phyloP scores from a whole-genome alignment of 768 basidiomycete genomes.

The Boletus pseudo-olivaceus region DNA sequence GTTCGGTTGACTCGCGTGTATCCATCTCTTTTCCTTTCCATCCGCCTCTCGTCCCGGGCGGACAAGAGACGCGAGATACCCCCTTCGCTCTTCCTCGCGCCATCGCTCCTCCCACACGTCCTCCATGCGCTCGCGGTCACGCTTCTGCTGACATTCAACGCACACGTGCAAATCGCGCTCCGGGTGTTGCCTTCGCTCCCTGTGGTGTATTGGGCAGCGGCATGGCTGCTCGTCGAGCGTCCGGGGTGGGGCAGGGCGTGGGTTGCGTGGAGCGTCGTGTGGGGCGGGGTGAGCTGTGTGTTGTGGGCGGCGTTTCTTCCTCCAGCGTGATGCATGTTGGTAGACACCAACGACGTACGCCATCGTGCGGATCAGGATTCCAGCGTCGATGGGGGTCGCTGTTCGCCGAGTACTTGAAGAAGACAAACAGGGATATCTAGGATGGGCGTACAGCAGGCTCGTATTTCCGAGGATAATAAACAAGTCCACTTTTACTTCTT shows the following conservation, averaged over 20 bases:
- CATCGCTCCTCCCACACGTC: conserved; percentile 61
- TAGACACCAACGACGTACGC: background rate
- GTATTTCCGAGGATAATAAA: background rate
- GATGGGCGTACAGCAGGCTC: no score
- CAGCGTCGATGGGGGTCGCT: background rate
- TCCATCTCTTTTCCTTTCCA: conserved; percentile 1
- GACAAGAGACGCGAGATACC: background rate
- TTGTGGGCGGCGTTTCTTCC: conserved; percentile 87
- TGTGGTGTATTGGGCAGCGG: conserved; percentile 82
- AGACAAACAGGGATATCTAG: background rate
- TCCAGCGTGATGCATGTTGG: conserved; percentile 58
- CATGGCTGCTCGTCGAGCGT: conserved; percentile 53
- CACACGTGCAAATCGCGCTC: conserved; percentile 85
- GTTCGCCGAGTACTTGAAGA: background rate
- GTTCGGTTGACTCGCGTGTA: background rate
- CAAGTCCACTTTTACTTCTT: conserved; percentile 34
- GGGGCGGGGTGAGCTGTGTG: conserved; percentile 67
- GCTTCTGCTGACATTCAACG: conserved; percentile 66
- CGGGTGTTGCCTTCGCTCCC: conserved; percentile 77
- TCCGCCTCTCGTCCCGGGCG: background rate
- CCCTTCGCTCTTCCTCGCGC: conserved; percentile 35
- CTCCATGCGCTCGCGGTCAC: conserved; percentile 66
- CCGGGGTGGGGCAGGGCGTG: conserved; percentile 54
- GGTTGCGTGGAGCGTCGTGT: conserved; percentile 75
- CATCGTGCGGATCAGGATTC: no score